A percentile compares a stretch with the other conserved stretches of the same genome.
Evolutionary conservation across 1,139 yeast genomes (phyloP).

Genomic region (Waltiozyma solani): DNA sequence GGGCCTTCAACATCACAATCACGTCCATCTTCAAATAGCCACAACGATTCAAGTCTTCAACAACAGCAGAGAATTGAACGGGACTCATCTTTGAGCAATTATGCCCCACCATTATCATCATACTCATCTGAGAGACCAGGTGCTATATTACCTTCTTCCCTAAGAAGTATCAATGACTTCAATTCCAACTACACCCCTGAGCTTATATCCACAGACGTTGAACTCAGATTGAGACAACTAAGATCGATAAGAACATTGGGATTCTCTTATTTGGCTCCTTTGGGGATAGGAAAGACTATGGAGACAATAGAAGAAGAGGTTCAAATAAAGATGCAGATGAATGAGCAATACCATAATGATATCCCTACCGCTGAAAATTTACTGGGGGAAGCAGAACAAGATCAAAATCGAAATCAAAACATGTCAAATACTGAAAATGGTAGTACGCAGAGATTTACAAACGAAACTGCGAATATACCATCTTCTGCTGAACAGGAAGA

Average conservation of each 20-base stretch:
- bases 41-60: neutral
- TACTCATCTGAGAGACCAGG: constrained; percentile 45
- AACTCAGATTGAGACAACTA: constrained; percentile 31
- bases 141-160: constrained; percentile 17
- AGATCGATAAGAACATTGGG: constrained; percentile 38
- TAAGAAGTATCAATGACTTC: neutral
- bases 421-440: neutral
- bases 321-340: constrained; percentile 21
- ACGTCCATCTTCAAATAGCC: neutral
- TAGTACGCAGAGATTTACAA: neutral
- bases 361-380: constrained; percentile 20
- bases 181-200: constrained; percentile 3
- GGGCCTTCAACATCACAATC: neutral
- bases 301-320: constrained; percentile 27
- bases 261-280: constrained; percentile 37
- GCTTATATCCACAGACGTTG: constrained; percentile 15
- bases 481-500: constrained; percentile 7
- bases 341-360: constrained; percentile 20
- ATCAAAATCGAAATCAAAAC: neutral
- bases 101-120: constrained; percentile 45
- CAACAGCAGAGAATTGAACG: neutral
- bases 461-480: neutral
- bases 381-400: constrained; percentile 20
- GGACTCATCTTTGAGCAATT: constrained; percentile 12
- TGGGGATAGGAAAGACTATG: constrained; percentile 49